phyloP scores from a whole-genome alignment of 1,284 basidiomycete genomes.

The Hymenochaete sp. region DNA sequence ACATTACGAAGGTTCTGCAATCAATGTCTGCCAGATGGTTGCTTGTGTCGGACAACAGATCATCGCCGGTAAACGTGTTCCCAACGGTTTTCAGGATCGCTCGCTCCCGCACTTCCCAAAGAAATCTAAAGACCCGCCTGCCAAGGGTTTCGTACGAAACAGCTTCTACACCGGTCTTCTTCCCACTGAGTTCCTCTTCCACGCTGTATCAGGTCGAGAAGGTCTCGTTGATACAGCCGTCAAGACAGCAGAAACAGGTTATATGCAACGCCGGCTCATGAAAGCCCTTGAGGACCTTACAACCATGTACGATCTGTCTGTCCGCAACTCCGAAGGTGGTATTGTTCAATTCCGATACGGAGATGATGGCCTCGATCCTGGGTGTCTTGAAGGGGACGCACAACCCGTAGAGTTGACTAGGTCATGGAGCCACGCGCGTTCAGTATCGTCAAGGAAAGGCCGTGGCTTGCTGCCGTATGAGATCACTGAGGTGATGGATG shows the following conservation, averaged over 20 bases:
- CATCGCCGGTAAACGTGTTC: constrained; percentile 95
- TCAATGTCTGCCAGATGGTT: constrained; percentile 99
- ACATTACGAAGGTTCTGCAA: constrained; percentile 75
- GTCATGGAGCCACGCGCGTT: constrained; percentile 83
- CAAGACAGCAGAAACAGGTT: constrained; percentile 99
- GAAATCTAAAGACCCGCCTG: constrained; percentile 93
- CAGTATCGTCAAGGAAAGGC: constrained; percentile 50
- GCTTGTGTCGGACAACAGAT: constrained; percentile 99
- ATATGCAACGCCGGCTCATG: constrained; percentile 99
- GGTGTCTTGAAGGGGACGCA: constrained; percentile 90
- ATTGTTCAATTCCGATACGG: constrained; percentile 99
- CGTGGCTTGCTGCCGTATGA: constrained; percentile 81
- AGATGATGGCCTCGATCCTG: constrained; percentile 95
- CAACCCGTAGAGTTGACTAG: constrained; percentile 87
- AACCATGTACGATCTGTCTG: constrained; percentile 95
- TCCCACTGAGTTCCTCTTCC: constrained; percentile 97
- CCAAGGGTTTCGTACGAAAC: constrained; percentile 97
- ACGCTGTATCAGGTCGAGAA: constrained; percentile 98
- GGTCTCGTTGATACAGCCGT: constrained; percentile 99
- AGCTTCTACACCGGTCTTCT: constrained; percentile 94
- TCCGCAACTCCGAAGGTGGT: constrained; percentile 90
- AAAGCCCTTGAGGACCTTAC: constrained; percentile 97
- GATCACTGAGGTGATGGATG: constrained; percentile 68
- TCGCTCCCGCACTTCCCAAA: constrained; percentile 98
- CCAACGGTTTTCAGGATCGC: constrained; percentile 98